Conservation (phyloP, 805 yeast genomes). For the Jamesozyma piceae region DNA sequence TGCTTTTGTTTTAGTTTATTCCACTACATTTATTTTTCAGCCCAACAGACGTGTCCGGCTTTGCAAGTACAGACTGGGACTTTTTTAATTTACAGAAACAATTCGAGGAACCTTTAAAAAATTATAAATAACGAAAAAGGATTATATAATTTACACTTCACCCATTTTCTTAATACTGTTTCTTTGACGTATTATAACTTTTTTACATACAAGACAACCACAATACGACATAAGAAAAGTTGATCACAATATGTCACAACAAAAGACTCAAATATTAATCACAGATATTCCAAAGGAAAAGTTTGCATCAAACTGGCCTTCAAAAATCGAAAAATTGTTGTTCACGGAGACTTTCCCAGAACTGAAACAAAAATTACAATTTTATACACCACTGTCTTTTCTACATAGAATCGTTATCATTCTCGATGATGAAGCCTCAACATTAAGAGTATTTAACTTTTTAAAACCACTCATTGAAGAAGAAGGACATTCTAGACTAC, state of each 20-base stretch:
- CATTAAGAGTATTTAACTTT: slow-evolving; percentile 16
- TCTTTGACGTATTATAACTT: too few species aligned
- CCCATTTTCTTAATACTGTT: too few species aligned
- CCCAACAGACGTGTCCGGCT: too few species aligned
- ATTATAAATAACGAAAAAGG: too few species aligned
- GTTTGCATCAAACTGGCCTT: slow-evolving; percentile 23
- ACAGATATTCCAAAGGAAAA: slow-evolving; percentile 24
- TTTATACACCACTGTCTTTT: slow-evolving; percentile 35
- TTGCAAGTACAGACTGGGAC: too few species aligned
- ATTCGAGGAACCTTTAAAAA: too few species aligned
- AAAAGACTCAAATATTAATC: slow-evolving; percentile 25
- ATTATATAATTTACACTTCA: too few species aligned
- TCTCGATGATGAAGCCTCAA: slow-evolving; percentile 21
- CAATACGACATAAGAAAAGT: too few species aligned
- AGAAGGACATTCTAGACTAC: slow-evolving; percentile 15
- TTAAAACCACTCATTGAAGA: slow-evolving; percentile 11
- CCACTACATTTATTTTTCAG: too few species aligned
- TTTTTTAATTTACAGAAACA: too few species aligned
- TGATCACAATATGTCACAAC: slow-evolving; percentile 1
- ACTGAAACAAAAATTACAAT: slow-evolving; percentile 15
- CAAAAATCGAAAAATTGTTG: slow-evolving; percentile 14
- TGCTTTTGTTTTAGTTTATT: too few species aligned
- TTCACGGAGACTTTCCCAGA: slow-evolving; percentile 20
- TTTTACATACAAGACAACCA: too few species aligned
- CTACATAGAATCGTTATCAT: slow-evolving; percentile 37